Conservation (phyloP, 495 filamentous ascomycete species). For the Tuber borchii region DNA sequence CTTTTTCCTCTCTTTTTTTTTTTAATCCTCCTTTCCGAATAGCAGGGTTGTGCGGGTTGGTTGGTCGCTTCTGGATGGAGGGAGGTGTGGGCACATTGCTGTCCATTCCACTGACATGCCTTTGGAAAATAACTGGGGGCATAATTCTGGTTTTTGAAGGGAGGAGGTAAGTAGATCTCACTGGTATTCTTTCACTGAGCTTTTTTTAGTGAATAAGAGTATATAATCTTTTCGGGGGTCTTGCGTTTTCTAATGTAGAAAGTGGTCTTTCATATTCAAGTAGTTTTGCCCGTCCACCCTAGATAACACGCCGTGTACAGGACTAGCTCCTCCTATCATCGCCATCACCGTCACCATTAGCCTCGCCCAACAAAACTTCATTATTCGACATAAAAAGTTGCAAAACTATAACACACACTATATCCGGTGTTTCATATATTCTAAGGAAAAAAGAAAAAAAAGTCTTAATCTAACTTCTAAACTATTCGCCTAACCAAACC, state of each 20-base stretch:
- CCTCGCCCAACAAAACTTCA: not conserved
- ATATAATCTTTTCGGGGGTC: not conserved
- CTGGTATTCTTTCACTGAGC: not conserved
- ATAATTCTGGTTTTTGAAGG: not conserved
- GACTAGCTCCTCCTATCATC: not conserved
- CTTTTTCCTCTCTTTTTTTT: not conserved
- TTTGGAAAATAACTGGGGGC: not conserved
- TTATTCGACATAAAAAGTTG: not conserved
- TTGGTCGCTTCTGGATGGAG: not conserved
- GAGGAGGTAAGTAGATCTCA: not conserved
- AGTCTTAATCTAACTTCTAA: not conserved
- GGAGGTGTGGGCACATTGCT: not conserved
- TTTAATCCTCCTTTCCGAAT: not conserved
- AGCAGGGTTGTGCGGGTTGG: not conserved
- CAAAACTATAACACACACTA: not conserved
- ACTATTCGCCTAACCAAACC: not conserved
- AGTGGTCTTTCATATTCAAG: not conserved
- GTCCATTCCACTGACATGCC: too few species aligned
- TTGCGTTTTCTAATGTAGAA: not conserved
- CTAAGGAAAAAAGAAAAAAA: not conserved
- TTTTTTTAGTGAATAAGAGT: not conserved
- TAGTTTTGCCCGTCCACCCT: not conserved
- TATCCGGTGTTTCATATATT: not conserved
- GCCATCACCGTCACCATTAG: not conserved
- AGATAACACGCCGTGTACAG: not conserved